Conservation (phyloP, 495 filamentous ascomycete genomes). For the Hypomontagnella monticulosa region DNA sequence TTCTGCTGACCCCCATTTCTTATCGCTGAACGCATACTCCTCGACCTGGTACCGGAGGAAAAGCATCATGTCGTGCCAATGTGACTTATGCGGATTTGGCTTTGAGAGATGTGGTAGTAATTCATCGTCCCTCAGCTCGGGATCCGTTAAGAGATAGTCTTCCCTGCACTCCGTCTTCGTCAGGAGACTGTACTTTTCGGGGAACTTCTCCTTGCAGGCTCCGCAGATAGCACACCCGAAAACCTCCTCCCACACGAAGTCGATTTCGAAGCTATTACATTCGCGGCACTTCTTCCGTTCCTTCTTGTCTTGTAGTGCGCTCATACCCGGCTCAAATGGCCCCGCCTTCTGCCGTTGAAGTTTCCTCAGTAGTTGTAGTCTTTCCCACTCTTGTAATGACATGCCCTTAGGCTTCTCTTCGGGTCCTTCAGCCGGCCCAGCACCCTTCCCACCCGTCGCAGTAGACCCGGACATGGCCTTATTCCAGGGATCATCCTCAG, state of each 20-base stretch:
- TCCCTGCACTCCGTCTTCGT: conserved; percentile 97
- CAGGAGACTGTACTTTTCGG: conserved; percentile 90
- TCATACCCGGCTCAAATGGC: conserved; percentile 86
- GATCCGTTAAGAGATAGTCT: conserved; percentile 95
- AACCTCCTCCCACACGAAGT: conserved; percentile 91
- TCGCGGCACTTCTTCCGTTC: conserved; percentile 81
- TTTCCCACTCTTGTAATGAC: conserved; percentile 93
- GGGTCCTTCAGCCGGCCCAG: conserved; percentile 41
- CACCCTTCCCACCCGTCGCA: conserved; percentile 41
- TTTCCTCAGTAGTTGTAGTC: conserved; percentile 73
- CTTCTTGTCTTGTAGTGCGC: conserved; percentile 68
- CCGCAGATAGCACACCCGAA: conserved; percentile 36
- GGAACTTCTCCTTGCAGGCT: conserved; percentile 76
- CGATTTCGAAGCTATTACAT: conserved; percentile 84
- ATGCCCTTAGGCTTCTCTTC: conserved; percentile 77
- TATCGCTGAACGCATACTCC: conserved; percentile 78
- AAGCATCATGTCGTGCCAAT: conserved; percentile 99
- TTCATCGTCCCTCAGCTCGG: conserved; percentile 85
- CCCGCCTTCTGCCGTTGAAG: conserved; percentile 79
- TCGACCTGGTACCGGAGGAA: conserved; percentile 94
- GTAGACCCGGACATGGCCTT: conserved; percentile 69
- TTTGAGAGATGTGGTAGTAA: conserved; percentile 86
- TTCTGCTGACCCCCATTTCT: conserved; percentile 86
- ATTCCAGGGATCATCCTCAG: conserved; percentile 90
- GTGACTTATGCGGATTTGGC: conserved; percentile 93